Evolutionary conservation across 208 protist genomes (phyloP).

Genomic region (Leishmania braziliensis): DNA sequence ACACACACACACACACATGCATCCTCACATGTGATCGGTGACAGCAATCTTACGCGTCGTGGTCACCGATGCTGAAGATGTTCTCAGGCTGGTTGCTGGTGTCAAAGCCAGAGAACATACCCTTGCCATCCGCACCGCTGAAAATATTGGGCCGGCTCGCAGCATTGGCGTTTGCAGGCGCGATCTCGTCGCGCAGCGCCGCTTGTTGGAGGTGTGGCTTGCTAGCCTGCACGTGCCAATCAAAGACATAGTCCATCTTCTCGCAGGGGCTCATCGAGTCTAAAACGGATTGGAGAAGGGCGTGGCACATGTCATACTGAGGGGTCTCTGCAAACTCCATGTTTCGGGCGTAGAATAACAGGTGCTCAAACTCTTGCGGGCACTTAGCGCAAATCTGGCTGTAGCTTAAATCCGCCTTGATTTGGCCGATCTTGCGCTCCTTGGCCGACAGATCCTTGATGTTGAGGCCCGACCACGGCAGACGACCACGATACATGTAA

Average conservation of each 20-base stretch:
- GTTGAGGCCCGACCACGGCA: constrained; percentile 96
- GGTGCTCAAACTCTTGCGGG: constrained; percentile 68
- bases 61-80: constrained; percentile 53
- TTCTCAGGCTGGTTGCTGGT: constrained; percentile 40
- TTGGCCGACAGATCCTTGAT: constrained; percentile 83
- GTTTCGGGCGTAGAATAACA: constrained; percentile 71
- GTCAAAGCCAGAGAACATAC: constrained; percentile 51
- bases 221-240: constrained; percentile 36
- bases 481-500: constrained; percentile 93
- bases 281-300: constrained; percentile 55
- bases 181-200: constrained; percentile 31
- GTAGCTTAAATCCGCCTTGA: constrained; percentile 57
- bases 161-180: constrained; percentile 15
- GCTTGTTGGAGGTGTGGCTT: constrained; percentile 5
- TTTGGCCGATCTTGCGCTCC: constrained; percentile 51
- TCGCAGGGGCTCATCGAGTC: constrained; percentile 39
- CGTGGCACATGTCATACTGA: constrained; percentile 85
- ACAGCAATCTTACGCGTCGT: constrained; percentile 11
- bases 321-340: constrained; percentile 68
- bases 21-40: background rate
- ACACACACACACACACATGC: background rate
- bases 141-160: constrained; percentile 39
- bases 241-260: constrained; percentile 53
- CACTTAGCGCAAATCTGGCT: constrained; percentile 70
- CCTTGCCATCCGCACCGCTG: constrained; percentile 45